Conservation (phyloP, 371 early-diverging fungal genomes). For the Mucor mucedo region DNA sequence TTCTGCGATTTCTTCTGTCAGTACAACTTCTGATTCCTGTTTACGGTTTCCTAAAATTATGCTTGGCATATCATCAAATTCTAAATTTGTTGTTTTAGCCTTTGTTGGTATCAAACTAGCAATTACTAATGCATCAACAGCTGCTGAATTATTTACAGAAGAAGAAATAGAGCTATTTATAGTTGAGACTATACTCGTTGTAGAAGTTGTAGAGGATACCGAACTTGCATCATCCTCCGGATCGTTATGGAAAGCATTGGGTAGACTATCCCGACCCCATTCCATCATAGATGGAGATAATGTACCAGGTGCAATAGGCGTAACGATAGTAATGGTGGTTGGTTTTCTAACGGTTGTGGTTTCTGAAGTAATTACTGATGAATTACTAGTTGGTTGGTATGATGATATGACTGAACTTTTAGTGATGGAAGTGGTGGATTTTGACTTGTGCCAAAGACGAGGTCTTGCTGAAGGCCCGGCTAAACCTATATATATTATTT, state of each 20-base stretch:
- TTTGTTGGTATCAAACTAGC: slow-evolving; percentile 23
- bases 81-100: slow-evolving; percentile 4
- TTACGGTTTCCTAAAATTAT: slow-evolving; percentile 45
- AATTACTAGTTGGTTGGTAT: slow-evolving; percentile 12
- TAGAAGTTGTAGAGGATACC: slow-evolving; percentile 13
- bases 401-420: slow-evolving; percentile 38
- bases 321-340: slow-evolving; percentile 22
- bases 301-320: slow-evolving; percentile 6
- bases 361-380: slow-evolving; percentile 4
- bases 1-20: slow-evolving; percentile 54
- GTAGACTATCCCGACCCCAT: slow-evolving; percentile 10
- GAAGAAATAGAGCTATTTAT: slow-evolving; percentile 10
- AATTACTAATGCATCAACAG: slow-evolving; percentile 28
- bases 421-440: slow-evolving; percentile 36
- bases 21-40: slow-evolving; percentile 50
- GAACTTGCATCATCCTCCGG: slow-evolving; percentile 21
- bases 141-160: slow-evolving; percentile 18
- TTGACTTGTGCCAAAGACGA: slow-evolving; percentile 28
- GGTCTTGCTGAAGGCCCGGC: slow-evolving; percentile 15
- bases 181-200: slow-evolving; percentile 11
- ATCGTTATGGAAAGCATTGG: neutral
- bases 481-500: slow-evolving; percentile 7
- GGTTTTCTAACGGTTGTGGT: slow-evolving; percentile 12
- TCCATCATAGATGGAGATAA: slow-evolving; percentile 19
- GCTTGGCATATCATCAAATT: slow-evolving; percentile 40